Evolutionary conservation across 2,329 filamentous ascomycete genomes (phyloP).

Genomic region (Lizonia empirigonia): DNA sequence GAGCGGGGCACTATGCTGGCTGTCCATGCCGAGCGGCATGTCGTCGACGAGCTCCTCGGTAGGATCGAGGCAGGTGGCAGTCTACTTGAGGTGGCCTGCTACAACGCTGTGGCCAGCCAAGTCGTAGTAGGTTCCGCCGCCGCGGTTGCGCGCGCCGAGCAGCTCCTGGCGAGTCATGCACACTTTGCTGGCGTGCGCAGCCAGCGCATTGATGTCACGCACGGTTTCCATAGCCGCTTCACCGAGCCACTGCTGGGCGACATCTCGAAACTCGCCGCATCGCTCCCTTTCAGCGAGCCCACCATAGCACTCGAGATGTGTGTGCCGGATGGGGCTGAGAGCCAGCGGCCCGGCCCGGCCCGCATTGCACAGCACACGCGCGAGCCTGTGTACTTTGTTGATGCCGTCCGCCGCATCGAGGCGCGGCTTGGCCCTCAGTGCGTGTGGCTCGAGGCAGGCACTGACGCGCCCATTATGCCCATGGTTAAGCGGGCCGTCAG

Average conservation of each 20-base stretch:
- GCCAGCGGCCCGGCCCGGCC: background rate
- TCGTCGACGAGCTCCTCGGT: background rate
- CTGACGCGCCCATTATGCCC: constrained; percentile 13
- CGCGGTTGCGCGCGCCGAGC: constrained; percentile 39
- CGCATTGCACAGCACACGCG: constrained; percentile 25
- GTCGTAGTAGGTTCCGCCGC: constrained; percentile 49
- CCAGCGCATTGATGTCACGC: constrained; percentile 35
- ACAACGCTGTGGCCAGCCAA: constrained; percentile 42
- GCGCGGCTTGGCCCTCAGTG: constrained; percentile 15
- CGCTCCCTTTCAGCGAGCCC: background rate
- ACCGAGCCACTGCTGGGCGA: constrained; percentile 38
- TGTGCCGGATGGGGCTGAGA: background rate
- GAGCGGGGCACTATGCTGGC: constrained; percentile 34
- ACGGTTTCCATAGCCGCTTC: constrained; percentile 36
- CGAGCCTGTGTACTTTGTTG: constrained; percentile 32
- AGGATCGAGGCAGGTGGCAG: constrained; percentile 3
- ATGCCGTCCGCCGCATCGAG: constrained; percentile 17
- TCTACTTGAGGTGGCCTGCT: constrained; percentile 50
- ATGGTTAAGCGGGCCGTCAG: constrained; percentile 4
- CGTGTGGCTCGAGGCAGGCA: constrained; percentile 46
- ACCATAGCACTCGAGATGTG: background rate
- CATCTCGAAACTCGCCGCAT: constrained; percentile 36
- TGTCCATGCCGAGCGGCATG: background rate
- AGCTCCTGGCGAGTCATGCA: background rate
- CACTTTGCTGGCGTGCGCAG: background rate